These are phyloP conservation scores for Macroventuria anomochaeta DNA, from an alignment of 2,329 filamentous ascomycete genomes.

Conservation along the genomic window DNA sequence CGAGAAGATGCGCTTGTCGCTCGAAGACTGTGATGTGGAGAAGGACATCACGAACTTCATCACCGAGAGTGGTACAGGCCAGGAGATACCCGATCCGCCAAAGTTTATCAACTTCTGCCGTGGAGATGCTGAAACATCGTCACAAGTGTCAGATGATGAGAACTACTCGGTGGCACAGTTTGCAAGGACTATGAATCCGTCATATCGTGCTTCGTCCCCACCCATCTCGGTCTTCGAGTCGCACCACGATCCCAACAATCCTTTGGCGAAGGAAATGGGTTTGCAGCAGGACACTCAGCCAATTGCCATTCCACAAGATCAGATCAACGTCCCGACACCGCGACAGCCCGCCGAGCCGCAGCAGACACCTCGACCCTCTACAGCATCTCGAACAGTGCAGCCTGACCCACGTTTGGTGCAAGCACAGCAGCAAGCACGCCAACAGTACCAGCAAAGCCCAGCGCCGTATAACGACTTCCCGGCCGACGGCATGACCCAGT, in stretches of 20 bases:
- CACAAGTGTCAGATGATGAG: conserved; percentile 84
- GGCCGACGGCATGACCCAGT: conserved; percentile 95
- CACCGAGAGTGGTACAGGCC: conserved; percentile 84
- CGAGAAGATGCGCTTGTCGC: conserved; percentile 90
- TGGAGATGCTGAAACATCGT: conserved; percentile 82
- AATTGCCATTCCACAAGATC: conserved; percentile 29
- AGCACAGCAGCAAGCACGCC: conserved; percentile 47
- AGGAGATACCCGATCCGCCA: conserved; percentile 95
- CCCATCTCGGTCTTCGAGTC: conserved; percentile 93
- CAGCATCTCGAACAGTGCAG: conserved; percentile 32
- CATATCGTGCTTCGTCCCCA: conserved; percentile 93
- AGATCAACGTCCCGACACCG: conserved; percentile 22
- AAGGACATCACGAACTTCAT: conserved; percentile 93
- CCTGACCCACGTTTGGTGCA: conserved; percentile 47
- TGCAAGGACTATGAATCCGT: conserved; percentile 91
- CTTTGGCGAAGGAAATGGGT: conserved; percentile 72
- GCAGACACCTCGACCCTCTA: conserved; percentile 10
- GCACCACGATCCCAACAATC: conserved; percentile 83
- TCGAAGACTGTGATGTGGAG: conserved; percentile 96
- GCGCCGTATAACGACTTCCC: conserved; percentile 94
- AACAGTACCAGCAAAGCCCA: conserved; percentile 58
- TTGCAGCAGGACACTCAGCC: conserved; percentile 53
- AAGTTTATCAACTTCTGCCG: conserved; percentile 99
- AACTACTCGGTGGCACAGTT: conserved; percentile 96
- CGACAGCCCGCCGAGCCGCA: conserved; percentile 11